Conservation (phyloP, 805 yeast species). For the Diddensiella transvaalensis region DNA sequence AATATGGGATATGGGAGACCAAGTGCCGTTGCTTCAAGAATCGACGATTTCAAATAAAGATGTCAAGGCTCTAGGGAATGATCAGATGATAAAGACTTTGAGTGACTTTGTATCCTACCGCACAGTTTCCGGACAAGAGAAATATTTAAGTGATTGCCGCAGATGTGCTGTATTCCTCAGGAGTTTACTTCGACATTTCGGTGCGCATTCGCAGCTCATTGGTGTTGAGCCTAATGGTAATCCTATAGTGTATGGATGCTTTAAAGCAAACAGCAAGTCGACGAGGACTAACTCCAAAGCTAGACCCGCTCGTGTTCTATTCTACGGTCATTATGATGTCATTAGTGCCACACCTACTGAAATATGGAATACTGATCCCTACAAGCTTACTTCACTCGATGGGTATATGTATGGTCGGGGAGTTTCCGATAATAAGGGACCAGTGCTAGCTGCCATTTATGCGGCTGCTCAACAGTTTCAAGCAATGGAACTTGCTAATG, state of each 20-base stretch:
- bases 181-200: conserved; percentile 58
- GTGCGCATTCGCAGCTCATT: conserved; percentile 60
- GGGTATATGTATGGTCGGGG: conserved; percentile 92
- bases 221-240: conserved; percentile 70
- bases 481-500: conserved; percentile 52
- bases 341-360: conserved; percentile 65
- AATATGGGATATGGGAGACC: conserved; percentile 58
- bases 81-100: conserved; percentile 60
- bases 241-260: conserved; percentile 79
- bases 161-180: conserved; percentile 77
- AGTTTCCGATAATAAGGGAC: conserved; percentile 93
- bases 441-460: conserved; percentile 78
- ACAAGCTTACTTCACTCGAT: conserved; percentile 64
- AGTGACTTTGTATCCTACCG: conserved; percentile 60
- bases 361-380: conserved; percentile 80
- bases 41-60: neutral
- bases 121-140: conserved; percentile 73
- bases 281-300: conserved; percentile 1
- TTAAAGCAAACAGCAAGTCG: conserved; percentile 35
- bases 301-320: conserved; percentile 46
- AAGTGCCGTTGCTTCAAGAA: conserved; percentile 16
- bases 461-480: conserved; percentile 73
- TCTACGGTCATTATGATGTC: conserved; percentile 97
- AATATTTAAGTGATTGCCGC: conserved; percentile 72
- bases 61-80: conserved; percentile 44